Percentiles rank a stretch among this genome's conserved stretches.
These are phyloP conservation scores for Vigna angularis DNA, from an alignment of 306 rosid species.

Conservation along the genomic window DNA sequence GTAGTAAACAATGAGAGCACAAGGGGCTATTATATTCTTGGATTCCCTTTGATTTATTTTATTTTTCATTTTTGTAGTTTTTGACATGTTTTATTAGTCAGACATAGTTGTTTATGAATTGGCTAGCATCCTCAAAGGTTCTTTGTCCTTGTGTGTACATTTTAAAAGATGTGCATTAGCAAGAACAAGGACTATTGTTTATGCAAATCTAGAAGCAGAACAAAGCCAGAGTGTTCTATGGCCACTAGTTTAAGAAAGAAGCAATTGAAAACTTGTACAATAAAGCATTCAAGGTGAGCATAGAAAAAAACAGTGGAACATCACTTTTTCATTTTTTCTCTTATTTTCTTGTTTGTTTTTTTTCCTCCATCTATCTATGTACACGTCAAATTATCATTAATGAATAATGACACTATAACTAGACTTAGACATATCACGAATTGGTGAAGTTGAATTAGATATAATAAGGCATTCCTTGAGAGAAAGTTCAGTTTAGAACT, in stretches of 20 bases:
- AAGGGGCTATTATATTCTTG: neutral
- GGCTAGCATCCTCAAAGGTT: conserved; percentile 38
- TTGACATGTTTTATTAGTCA: conserved; percentile 24
- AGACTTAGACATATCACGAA: conserved; percentile 29
- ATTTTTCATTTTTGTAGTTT: conserved; percentile 1
- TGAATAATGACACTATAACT: conserved; percentile 28
- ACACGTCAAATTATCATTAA: conserved; percentile 32
- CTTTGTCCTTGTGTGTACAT: neutral
- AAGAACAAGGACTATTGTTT: neutral
- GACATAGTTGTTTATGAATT: conserved; percentile 37
- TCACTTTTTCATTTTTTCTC: neutral
- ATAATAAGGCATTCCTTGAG: neutral
- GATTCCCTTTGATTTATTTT: conserved; percentile 30
- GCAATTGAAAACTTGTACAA: conserved; percentile 8
- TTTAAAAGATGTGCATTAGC: neutral
- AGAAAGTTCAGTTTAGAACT: conserved; percentile 2
- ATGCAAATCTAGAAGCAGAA: conserved; percentile 31
- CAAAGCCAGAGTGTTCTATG: conserved; percentile 8
- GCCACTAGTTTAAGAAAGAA: conserved; percentile 7
- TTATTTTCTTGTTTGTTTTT: neutral
- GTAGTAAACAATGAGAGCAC: conserved; percentile 31
- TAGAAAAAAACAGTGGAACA: neutral
- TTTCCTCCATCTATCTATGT: neutral
- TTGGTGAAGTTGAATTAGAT: conserved; percentile 30
- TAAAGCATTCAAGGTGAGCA: neutral